Base-by-base conservation (phyloP, 2,329 filamentous ascomycete genomes). In the Ceratocystis lukuohia region DNA sequence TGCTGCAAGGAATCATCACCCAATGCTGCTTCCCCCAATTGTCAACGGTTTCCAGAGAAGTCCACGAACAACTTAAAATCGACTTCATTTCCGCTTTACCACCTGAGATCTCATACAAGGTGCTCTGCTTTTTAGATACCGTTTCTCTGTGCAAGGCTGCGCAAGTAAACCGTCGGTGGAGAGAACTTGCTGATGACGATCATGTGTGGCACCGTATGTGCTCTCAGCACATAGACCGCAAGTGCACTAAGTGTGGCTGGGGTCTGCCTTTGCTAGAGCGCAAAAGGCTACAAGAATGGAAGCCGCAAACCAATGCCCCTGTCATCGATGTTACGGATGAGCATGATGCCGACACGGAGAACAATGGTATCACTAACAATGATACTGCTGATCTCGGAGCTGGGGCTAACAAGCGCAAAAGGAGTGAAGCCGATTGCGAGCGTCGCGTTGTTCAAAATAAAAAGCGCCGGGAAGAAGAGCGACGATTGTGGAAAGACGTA, bases 161-260 rank as follows among this genome's bases (percentile, higher is more conserved):
- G 0, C 92, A 96, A 75, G 94, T 99, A 66, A 96, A 91, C 74
- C 84, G 86, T 67, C 83, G 87, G 71, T 99, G 94, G 94, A 84
- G 90, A 69, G 84, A 84, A 67, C 79, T 99, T 50, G 93, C 94
- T n/a, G 94, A 97, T 72, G 93, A 96, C 73, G 93, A 99, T 74
- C 88, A 96, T 7, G 93, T 99, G 3, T 99, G 94, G 94, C 77
- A 96, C 73, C 88, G 88, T 70, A 96, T 97, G 92, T 99, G 94
- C 74, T 91, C 96, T 75, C 93, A 97, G 74, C 92, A 96, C 75
- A 95, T 96, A 71, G 90, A 95, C 74, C 82, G 91, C 68, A 96
- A 96, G 74, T 96, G 92, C 75, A 92, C 86, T 68, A 96, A 94
- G 74, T 99, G 94, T 73, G 93, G 94, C 28, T 97, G 92, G 91